These are phyloP conservation scores for Pholiota microspora DNA, from an alignment of 768 basidiomycete species.

Conservation along the genomic window DNA sequence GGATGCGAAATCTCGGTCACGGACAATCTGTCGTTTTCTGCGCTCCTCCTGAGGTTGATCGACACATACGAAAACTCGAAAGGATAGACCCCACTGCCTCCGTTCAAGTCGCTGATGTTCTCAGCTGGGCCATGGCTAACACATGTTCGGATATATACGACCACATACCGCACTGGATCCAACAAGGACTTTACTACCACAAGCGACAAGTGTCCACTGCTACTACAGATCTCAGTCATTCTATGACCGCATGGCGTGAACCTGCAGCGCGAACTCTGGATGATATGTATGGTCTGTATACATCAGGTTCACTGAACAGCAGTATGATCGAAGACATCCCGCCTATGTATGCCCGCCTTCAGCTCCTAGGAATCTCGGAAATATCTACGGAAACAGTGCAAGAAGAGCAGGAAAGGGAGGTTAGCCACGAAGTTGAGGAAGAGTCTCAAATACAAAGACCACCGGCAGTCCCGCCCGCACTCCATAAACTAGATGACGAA, in stretches of 20 bases:
- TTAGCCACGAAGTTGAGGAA: constrained; percentile 39
- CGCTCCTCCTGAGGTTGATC: constrained; percentile 40
- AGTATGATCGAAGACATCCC: constrained; percentile 7
- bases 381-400: constrained; percentile 26
- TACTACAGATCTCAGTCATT: no score
- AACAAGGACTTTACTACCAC: constrained; percentile 34
- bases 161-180: constrained; percentile 38
- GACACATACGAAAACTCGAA: constrained; percentile 30
- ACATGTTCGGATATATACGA: constrained; percentile 42
- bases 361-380: constrained; percentile 28
- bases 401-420: constrained; percentile 52
- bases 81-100: neutral
- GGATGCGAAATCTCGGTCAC: constrained; percentile 47
- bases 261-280: constrained; percentile 35
- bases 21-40: constrained; percentile 50
- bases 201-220: constrained; percentile 23
- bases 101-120: constrained; percentile 28
- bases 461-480: constrained; percentile 22
- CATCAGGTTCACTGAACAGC: neutral
- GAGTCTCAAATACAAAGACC: constrained; percentile 40
- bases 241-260: constrained; percentile 33
- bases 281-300: constrained; percentile 28
- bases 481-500: constrained; percentile 23
- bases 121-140: constrained; percentile 43
- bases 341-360: constrained; percentile 21